Percentiles rank a stretch among this genome's conserved stretches.
Conservation (phyloP, 495 filamentous ascomycete genomes). For the Penicillium chermesinum region DNA sequence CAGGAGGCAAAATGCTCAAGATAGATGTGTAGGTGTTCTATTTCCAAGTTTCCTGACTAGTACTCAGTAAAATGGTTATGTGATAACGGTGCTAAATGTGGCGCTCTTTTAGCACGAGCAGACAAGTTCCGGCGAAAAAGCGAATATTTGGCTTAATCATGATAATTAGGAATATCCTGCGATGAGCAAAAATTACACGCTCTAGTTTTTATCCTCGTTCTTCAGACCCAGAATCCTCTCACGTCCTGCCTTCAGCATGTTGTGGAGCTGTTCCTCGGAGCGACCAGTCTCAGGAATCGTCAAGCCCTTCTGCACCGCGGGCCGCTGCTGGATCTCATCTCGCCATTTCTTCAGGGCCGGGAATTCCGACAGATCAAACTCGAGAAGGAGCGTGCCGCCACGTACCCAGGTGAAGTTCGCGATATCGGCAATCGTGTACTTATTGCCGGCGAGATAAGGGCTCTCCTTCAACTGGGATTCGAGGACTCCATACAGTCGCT, state of each 20-base stretch:
- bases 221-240: constrained; percentile 16
- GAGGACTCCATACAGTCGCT: constrained; percentile 37
- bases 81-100: too few relatives aligned
- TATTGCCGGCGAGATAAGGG: constrained; percentile 36
- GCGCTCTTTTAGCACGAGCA: too few relatives aligned
- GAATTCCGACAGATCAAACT: constrained; percentile 34
- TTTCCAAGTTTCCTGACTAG: too few relatives aligned
- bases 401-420: constrained; percentile 35
- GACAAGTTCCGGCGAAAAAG: too few relatives aligned
- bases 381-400: constrained; percentile 14
- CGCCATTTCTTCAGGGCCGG: constrained; percentile 31
- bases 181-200: not conserved
- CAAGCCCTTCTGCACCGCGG: constrained; percentile 28
- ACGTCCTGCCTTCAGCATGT: too few relatives aligned
- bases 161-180: too few relatives aligned
- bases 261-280: too few relatives aligned
- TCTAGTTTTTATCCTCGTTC: constrained; percentile 28
- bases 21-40: too few relatives aligned
- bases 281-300: constrained; percentile 17
- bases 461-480: constrained; percentile 38
- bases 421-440: constrained; percentile 42
- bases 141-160: too few relatives aligned
- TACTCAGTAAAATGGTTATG: too few relatives aligned
- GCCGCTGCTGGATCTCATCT: constrained; percentile 25
- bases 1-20: too few relatives aligned